Conservation (phyloP, 345 rosid genomes). For the Sonneratia caseolaris region DNA sequence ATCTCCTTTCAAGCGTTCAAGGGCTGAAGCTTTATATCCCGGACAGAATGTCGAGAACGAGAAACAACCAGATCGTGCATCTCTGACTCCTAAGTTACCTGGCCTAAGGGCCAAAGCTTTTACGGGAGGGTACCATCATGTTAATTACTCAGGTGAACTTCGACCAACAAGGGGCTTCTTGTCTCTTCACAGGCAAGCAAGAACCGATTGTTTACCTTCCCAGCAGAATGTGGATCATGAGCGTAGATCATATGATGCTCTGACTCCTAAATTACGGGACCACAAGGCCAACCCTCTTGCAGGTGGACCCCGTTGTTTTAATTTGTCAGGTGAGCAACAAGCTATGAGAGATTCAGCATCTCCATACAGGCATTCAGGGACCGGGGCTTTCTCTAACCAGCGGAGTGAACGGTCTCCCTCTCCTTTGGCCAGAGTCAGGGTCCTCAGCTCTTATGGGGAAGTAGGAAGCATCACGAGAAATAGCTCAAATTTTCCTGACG, state of each 20-base stretch:
- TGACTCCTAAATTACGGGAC: background rate
- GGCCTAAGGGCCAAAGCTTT: background rate
- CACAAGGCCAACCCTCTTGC: background rate
- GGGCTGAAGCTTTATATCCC: background rate
- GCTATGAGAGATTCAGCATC: slow-evolving; percentile 8
- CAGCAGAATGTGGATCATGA: slow-evolving; percentile 9
- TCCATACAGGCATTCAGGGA: slow-evolving; percentile 29
- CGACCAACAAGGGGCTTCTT: background rate
- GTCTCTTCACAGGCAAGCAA: slow-evolving; percentile 29
- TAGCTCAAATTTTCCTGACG: slow-evolving; percentile 21
- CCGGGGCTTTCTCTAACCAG: background rate
- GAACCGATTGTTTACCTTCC: slow-evolving; percentile 33
- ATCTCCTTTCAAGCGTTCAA: slow-evolving; percentile 13
- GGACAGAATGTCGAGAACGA: background rate
- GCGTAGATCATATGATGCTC: background rate
- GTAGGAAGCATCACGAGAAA: slow-evolving; percentile 33
- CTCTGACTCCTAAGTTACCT: background rate
- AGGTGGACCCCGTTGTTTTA: background rate
- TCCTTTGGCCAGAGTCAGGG: slow-evolving; percentile 37
- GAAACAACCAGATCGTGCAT: background rate
- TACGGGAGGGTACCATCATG: background rate
- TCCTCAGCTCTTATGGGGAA: slow-evolving; percentile 48
- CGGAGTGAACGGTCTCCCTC: slow-evolving; percentile 33
- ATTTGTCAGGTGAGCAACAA: slow-evolving; percentile 7
- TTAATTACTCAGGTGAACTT: slow-evolving; percentile 16